phyloP scores from a whole-genome alignment of 495 filamentous ascomycete species.

The Podospora anserina region DNA sequence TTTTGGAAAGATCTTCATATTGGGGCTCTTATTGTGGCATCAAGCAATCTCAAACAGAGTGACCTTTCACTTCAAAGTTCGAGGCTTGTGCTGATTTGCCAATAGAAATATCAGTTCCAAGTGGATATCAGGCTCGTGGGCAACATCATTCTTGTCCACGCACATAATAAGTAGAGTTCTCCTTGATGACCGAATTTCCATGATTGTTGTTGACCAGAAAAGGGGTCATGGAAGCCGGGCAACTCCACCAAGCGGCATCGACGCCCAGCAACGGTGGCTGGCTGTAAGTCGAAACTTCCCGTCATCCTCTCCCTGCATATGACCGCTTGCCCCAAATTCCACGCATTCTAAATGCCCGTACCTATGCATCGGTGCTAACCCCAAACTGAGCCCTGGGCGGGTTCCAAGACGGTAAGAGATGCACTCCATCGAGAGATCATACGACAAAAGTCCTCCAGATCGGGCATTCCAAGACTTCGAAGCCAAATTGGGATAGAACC shows the following conservation, averaged over 20 bases:
- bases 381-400: not conserved
- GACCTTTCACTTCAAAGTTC: too few relatives aligned
- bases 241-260: not conserved
- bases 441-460: not conserved
- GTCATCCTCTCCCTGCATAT: not conserved
- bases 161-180: not conserved
- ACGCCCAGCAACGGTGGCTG: not conserved
- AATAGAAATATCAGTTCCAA: too few relatives aligned
- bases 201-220: not conserved
- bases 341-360: not conserved
- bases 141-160: too few relatives aligned
- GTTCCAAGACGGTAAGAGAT: not conserved
- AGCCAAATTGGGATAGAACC: not conserved
- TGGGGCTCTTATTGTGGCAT: too few relatives aligned
- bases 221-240: not conserved
- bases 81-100: too few relatives aligned
- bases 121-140: too few relatives aligned
- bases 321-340: not conserved
- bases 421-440: not conserved
- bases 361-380: not conserved
- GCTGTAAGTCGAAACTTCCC: not conserved
- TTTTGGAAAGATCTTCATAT: too few relatives aligned
- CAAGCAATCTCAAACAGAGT: too few relatives aligned
- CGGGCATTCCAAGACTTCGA: not conserved
- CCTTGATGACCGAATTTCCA: not conserved